Percentiles rank a stretch among this genome's conserved stretches.
These are phyloP conservation scores for Yarrowia sp. DNA, from an alignment of 805 yeast genomes.

Conservation along the genomic window DNA sequence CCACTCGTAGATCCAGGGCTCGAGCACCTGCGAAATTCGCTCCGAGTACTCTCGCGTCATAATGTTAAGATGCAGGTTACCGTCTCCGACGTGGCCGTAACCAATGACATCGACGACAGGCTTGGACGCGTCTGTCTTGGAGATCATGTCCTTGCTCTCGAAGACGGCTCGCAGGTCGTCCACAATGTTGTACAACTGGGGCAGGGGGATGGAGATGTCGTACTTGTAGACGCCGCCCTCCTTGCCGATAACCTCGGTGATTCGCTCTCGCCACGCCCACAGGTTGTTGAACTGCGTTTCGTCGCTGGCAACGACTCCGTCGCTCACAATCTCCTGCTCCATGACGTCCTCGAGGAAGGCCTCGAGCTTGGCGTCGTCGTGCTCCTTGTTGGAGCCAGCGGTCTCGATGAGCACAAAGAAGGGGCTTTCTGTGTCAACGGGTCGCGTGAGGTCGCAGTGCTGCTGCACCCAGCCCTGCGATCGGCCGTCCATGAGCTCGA, in stretches of 20 bases:
- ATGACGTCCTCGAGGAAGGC: constrained; percentile 76
- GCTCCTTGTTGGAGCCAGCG: constrained; percentile 91
- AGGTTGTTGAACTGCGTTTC: constrained; percentile 77
- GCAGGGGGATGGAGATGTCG: constrained; percentile 88
- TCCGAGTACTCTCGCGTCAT: constrained; percentile 81
- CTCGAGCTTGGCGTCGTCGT: constrained; percentile 88
- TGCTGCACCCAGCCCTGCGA: constrained; percentile 46
- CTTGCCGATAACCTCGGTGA: constrained; percentile 82
- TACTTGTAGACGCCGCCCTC: constrained; percentile 96
- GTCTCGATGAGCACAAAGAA: constrained; percentile 92
- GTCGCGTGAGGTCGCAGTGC: constrained; percentile 60
- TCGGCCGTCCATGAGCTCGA: constrained; percentile 89
- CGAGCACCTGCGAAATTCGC: constrained; percentile 74
- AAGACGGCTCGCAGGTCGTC: constrained; percentile 69
- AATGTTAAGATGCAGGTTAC: constrained; percentile 91
- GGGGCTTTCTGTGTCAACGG: constrained; percentile 79
- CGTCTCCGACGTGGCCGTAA: constrained; percentile 98
- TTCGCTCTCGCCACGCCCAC: constrained; percentile 95
- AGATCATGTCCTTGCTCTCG: constrained; percentile 54
- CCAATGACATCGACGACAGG: constrained; percentile 92
- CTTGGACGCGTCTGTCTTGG: constrained; percentile 52
- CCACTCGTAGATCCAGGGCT: constrained; percentile 95
- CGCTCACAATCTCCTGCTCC: constrained; percentile 81
- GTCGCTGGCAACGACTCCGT: constrained; percentile 95
- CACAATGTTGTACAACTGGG: constrained; percentile 76